These are phyloP conservation scores for Colletotrichum phormii DNA, from an alignment of 2,329 filamentous ascomycete genomes.

Conservation along the genomic window DNA sequence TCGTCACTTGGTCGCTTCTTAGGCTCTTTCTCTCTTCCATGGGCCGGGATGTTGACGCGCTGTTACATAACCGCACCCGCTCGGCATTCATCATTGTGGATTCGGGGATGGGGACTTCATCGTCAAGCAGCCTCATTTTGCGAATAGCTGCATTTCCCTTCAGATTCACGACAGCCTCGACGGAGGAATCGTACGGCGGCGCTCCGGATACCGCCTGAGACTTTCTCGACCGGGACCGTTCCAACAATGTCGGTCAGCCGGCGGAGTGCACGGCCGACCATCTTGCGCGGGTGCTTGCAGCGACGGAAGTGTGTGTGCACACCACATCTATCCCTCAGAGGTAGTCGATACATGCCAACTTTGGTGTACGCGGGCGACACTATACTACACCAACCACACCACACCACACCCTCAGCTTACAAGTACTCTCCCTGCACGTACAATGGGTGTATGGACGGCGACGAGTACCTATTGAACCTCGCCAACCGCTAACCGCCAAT, in stretches of 20 bases:
- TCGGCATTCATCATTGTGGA: slow-evolving; percentile 36
- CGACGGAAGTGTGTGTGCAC: slow-evolving; percentile 8
- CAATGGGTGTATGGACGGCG: slow-evolving; percentile 6
- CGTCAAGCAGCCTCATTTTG: slow-evolving; percentile 24
- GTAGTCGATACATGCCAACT: slow-evolving; percentile 28
- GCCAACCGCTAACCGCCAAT: slow-evolving; percentile 21
- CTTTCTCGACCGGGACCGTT: not conserved
- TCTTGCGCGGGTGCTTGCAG: slow-evolving; percentile 31
- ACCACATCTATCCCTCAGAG: not conserved
- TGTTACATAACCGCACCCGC: slow-evolving; percentile 25
- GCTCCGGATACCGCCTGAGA: not conserved
- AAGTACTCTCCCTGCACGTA: not conserved
- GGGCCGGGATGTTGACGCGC: slow-evolving; percentile 1
- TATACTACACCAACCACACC: not conserved
- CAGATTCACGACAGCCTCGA: slow-evolving; percentile 16
- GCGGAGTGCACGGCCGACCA: slow-evolving; percentile 31
- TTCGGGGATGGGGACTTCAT: slow-evolving; percentile 5
- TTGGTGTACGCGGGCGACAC: not conserved
- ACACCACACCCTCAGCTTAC: not conserved
- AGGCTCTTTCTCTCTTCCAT: not conserved
- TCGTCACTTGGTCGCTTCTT: not conserved
- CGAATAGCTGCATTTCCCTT: slow-evolving; percentile 27
- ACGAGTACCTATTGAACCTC: slow-evolving; percentile 10
- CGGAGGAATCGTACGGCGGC: slow-evolving; percentile 7
- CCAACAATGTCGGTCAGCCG: slow-evolving; percentile 30